These are phyloP conservation scores for Termitomyces eurrhizus DNA, from an alignment of 768 basidiomycete genomes.

Conservation along the genomic window DNA sequence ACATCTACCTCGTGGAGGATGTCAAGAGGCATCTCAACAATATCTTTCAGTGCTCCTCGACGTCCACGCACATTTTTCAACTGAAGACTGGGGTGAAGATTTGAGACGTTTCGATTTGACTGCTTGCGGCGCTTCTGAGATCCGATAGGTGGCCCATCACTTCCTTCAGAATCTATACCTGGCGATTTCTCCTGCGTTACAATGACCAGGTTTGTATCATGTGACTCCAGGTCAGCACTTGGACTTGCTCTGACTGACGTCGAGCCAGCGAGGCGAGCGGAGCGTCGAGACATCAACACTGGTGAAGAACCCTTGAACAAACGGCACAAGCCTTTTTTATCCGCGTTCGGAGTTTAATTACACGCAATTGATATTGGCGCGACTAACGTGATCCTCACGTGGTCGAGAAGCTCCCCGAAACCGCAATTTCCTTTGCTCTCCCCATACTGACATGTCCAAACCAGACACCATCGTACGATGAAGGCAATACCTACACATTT, in stretches of 20 bases:
- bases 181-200: not conserved
- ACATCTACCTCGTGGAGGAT: constrained; percentile 24
- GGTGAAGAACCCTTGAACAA: too few species aligned
- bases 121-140: not conserved
- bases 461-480: too few species aligned
- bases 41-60: constrained; percentile 14
- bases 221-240: not conserved
- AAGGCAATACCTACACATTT: too few species aligned
- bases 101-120: not conserved
- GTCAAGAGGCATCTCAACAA: constrained; percentile 26
- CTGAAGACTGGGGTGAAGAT: not conserved
- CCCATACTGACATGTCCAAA: too few species aligned
- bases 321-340: too few species aligned
- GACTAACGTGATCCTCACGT: too few species aligned
- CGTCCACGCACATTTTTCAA: constrained; percentile 8
- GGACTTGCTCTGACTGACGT: not conserved
- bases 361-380: too few species aligned
- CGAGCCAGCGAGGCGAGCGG: not conserved
- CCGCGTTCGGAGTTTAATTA: too few species aligned
- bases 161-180: not conserved
- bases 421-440: too few species aligned
- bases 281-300: not conserved
- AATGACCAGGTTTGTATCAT: too few species aligned
- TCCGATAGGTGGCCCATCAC: not conserved
- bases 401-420: too few species aligned